Percentiles rank a stretch among this genome's conserved stretches.
These are phyloP conservation scores for Coemansia sp. DNA, from an alignment of 192 early-diverging fungal species.

Conservation along the genomic window DNA sequence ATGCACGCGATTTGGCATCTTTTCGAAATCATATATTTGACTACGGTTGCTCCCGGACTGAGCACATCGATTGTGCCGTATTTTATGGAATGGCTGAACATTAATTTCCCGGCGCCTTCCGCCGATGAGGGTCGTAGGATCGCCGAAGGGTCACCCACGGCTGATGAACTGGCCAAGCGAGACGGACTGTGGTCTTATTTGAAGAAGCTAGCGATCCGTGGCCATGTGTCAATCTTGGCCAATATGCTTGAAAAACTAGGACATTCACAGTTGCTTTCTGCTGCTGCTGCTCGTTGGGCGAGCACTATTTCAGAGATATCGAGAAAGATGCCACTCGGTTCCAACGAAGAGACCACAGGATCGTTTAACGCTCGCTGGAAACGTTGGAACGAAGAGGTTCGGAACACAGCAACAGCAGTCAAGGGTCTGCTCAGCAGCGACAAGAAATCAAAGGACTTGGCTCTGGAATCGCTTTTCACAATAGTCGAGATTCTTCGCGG, in stretches of 20 bases:
- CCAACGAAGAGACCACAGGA: slow-evolving; percentile 39
- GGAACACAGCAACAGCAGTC: slow-evolving; percentile 22
- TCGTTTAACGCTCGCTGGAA: slow-evolving; percentile 35
- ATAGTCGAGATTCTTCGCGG: slow-evolving; percentile 43
- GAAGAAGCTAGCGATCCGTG: slow-evolving; percentile 38
- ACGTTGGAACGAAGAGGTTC: slow-evolving; percentile 36
- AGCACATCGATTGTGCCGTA: slow-evolving; percentile 28
- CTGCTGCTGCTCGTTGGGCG: slow-evolving; percentile 29
- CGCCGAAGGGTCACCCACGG: slow-evolving; percentile 1
- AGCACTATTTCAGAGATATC: slow-evolving; percentile 19
- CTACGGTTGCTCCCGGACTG: slow-evolving; percentile 29
- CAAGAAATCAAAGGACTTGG: not conserved
- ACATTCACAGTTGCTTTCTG: slow-evolving; percentile 10
- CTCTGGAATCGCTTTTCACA: slow-evolving; percentile 16
- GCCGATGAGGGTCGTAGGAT: slow-evolving; percentile 34
- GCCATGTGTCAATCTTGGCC: slow-evolving; percentile 30
- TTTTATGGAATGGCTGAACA: slow-evolving; percentile 54
- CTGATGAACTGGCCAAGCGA: slow-evolving; percentile 17
- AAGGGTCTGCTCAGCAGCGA: slow-evolving; percentile 9
- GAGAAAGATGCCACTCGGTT: slow-evolving; percentile 45
- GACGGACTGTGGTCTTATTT: slow-evolving; percentile 37
- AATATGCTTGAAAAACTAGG: slow-evolving; percentile 36
- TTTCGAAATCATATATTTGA: slow-evolving; percentile 47
- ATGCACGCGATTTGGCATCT: slow-evolving; percentile 55
- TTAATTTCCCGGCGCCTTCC: slow-evolving; percentile 43